phyloP scores from a whole-genome alignment of 2,329 filamentous ascomycete genomes.

The Monilinia vaccinii-corymbosi region DNA sequence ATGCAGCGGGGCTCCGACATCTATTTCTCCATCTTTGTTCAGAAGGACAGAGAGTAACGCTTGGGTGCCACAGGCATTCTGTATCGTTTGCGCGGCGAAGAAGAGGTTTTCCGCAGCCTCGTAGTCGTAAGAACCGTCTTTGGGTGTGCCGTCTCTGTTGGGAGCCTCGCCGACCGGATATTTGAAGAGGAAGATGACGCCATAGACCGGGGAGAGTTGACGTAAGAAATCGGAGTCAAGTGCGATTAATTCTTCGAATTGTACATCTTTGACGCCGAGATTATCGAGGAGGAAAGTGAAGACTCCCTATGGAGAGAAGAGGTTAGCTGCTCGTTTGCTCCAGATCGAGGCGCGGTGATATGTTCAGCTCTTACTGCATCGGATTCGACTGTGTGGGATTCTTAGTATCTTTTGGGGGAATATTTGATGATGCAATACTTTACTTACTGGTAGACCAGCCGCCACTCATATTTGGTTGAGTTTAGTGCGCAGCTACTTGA shows the following conservation, averaged over 20 bases:
- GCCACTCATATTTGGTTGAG: slow-evolving; percentile 50
- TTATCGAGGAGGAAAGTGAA: slow-evolving; percentile 94
- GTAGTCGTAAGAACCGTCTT: slow-evolving; percentile 75
- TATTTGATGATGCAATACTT: slow-evolving; percentile 27
- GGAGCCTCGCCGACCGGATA: slow-evolving; percentile 65
- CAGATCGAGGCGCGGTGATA: background rate
- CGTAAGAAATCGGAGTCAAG: slow-evolving; percentile 70
- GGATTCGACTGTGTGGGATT: slow-evolving; percentile 58
- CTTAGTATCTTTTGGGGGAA: slow-evolving; percentile 14
- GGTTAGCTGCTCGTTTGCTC: slow-evolving; percentile 1
- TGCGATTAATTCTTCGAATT: slow-evolving; percentile 92
- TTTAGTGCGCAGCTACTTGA: background rate
- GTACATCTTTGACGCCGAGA: slow-evolving; percentile 84
- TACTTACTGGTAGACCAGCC: slow-evolving; percentile 85
- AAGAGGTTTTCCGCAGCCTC: slow-evolving; percentile 69
- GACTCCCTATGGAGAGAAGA: slow-evolving; percentile 55
- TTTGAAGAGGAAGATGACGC: slow-evolving; percentile 99
- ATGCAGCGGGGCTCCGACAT: slow-evolving; percentile 50
- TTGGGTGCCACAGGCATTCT: slow-evolving; percentile 97
- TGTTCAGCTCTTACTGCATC: slow-evolving; percentile 72
- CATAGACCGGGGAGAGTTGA: slow-evolving; percentile 71
- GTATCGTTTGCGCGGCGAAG: slow-evolving; percentile 95
- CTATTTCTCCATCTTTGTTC: slow-evolving; percentile 61
- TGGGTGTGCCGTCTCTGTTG: slow-evolving; percentile 48
- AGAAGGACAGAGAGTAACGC: slow-evolving; percentile 85